Percentiles rank a stretch among this genome's conserved stretches.
phyloP scores from a whole-genome alignment of 306 rosid genomes.

The Aeschynomene evenia region DNA sequence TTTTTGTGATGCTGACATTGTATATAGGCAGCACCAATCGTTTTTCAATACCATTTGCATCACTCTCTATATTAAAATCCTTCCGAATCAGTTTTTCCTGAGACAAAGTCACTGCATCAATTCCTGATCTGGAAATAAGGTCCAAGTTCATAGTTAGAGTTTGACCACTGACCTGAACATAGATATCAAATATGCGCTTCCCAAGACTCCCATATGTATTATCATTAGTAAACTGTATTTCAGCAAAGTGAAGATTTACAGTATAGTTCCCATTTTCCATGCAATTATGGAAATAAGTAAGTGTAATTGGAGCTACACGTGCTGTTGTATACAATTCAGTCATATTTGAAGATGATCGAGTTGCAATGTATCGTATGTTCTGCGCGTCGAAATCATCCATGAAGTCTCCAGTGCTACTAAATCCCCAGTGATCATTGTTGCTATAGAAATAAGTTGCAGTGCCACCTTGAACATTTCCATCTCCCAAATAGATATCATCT shows the following conservation, averaged over 20 bases:
- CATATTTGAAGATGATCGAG: constrained; percentile 41
- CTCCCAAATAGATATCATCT: constrained; percentile 41
- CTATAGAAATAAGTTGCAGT: constrained; percentile 32
- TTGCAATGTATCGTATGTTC: constrained; percentile 40
- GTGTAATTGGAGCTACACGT: constrained; percentile 56
- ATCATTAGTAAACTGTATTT: constrained; percentile 61
- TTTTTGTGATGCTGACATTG: constrained; percentile 44
- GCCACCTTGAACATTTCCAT: constrained; percentile 44
- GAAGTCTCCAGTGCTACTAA: constrained; percentile 57
- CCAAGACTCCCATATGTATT: constrained; percentile 51
- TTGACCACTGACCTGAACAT: constrained; percentile 57
- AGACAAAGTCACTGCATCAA: constrained; percentile 16
- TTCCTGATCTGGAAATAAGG: constrained; percentile 20
- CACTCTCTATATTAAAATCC: constrained; percentile 58
- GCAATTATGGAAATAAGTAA: constrained; percentile 71
- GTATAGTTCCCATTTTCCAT: constrained; percentile 67
- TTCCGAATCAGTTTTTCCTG: constrained; percentile 51
- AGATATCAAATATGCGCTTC: constrained; percentile 60
- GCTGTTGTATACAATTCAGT: constrained; percentile 54
- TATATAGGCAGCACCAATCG: constrained; percentile 32
- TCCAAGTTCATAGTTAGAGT: neutral
- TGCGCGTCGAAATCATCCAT: constrained; percentile 46
- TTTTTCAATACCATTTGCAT: constrained; percentile 42
- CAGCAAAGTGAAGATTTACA: constrained; percentile 63
- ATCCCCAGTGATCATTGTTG: constrained; percentile 41